Evolutionary conservation across 2,329 filamentous ascomycete genomes (phyloP), one percentile per base, ranked within the genome.

Genomic region (Aspergillus sp.): DNA sequence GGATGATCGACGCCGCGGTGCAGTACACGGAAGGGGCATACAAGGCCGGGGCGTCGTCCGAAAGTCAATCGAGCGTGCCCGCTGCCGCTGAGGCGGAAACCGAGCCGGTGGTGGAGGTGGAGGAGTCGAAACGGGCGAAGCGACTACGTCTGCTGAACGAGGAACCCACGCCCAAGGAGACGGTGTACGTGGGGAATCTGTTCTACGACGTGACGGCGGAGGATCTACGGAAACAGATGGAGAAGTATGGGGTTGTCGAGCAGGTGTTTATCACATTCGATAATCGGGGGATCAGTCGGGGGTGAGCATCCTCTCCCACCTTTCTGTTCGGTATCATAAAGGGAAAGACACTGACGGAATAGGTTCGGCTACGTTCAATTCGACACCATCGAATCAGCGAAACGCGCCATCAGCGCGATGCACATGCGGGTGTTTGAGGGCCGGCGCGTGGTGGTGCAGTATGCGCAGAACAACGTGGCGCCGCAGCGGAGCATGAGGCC

Each of bases 281-380:
- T 70, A 69, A 71, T 50, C 77, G 82, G 54, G 86, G 86, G 19
- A 63, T 88, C 58, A 88, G 85, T 74, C 88, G 86, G 79, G 87
- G 87, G 86, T 88, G 75, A 67, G 77, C 10, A 10, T 42, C 9
- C 40, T 2, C 9, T 42, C 19, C n/a, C 40, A 5, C 9, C 36
- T n/a, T 40, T 13, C 29, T 32, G 29, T 32, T 16, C 34, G 34
- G 14, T 38, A 13, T 9, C 5, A 38, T n/a, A 17, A 17, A n/a
- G 14, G 34, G 25, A 29, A 29, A 29, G 25, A 10, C n/a, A 38
- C 34, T 38, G 16, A 38, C 34, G 34, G 16, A 38, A 31, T 49
- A 88, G 85, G 57, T 89, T 88, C 66, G 87, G 78, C 49, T 89
- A 87, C 66, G 71, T 89, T 53, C 78, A 84, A 53, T 89, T 84